Evolutionary conservation across 345 rosid genomes (phyloP).

Genomic region (Gossypium bickii): DNA sequence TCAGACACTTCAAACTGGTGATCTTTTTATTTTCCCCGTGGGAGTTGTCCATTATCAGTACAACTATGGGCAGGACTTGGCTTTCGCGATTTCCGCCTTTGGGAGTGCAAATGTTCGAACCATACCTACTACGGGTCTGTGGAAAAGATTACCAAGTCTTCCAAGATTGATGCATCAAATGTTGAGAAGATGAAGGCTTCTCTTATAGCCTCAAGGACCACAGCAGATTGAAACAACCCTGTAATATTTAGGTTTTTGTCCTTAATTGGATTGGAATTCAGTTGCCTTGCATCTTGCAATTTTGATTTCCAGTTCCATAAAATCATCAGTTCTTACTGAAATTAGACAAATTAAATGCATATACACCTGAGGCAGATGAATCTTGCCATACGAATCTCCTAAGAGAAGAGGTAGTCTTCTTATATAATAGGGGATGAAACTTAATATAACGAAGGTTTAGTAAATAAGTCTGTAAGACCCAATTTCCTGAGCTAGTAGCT

Average conservation of each 20-base stretch:
- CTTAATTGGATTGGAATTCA: neutral
- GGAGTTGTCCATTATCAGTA: neutral
- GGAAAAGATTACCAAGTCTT: neutral
- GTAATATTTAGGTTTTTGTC: neutral
- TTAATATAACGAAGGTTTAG: too few species aligned
- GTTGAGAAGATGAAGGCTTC: constrained; percentile 1
- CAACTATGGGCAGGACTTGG: neutral
- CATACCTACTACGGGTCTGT: neutral
- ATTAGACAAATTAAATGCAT: too few species aligned
- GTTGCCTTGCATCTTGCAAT: too few species aligned
- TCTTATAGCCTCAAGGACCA: neutral
- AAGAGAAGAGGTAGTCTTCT: too few species aligned
- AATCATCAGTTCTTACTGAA: too few species aligned
- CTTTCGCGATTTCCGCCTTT: neutral
- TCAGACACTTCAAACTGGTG: neutral
- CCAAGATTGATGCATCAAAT: neutral
- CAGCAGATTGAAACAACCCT: neutral
- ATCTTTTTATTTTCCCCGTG: neutral
- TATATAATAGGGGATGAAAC: too few species aligned
- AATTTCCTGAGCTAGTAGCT: too few species aligned
- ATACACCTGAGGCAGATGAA: too few species aligned
- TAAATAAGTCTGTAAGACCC: too few species aligned
- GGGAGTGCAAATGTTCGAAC: neutral
- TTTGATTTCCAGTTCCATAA: too few species aligned
- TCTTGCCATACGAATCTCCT: too few species aligned